Evolutionary conservation across 345 rosid genomes (phyloP).

Genomic region (Gossypium arboreum): DNA sequence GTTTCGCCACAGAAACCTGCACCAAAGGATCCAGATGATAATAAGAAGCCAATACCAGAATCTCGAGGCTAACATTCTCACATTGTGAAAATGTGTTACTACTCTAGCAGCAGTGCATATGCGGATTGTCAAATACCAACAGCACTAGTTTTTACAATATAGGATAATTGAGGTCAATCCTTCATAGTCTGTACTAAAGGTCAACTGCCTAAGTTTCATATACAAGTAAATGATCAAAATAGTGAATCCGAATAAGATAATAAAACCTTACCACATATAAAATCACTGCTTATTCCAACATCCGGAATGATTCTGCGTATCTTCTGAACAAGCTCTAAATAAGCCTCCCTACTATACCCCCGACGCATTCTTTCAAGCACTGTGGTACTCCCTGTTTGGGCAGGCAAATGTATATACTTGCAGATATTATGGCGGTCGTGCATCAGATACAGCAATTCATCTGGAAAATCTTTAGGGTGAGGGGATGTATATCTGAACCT

Average conservation of each 20-base stretch:
- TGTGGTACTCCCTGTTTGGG: slow-evolving; percentile 76
- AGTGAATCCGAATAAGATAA: background rate
- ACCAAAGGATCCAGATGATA: background rate
- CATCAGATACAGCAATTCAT: slow-evolving; percentile 74
- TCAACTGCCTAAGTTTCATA: slow-evolving; percentile 7
- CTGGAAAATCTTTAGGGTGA: slow-evolving; percentile 93
- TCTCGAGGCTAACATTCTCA: background rate
- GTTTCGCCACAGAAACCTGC: slow-evolving; percentile 94
- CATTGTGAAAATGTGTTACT: background rate
- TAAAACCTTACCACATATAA: slow-evolving; percentile 64
- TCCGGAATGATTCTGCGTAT: slow-evolving; percentile 71
- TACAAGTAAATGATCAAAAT: background rate
- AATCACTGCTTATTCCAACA: slow-evolving; percentile 84
- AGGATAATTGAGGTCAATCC: background rate
- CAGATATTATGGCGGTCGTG: slow-evolving; percentile 76
- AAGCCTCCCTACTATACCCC: slow-evolving; percentile 88
- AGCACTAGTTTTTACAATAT: background rate
- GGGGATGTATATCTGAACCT: slow-evolving; percentile 95
- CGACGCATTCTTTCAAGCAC: slow-evolving; percentile 80
- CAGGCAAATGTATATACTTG: slow-evolving; percentile 83
- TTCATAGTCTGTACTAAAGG: background rate
- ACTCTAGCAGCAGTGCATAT: background rate
- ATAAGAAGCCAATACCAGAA: slow-evolving; percentile 7
- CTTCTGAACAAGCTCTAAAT: slow-evolving; percentile 84
- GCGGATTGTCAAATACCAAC: slow-evolving; percentile 4